phyloP scores from a whole-genome alignment of 345 rosid genomes.

The Salix koriyanagi region DNA sequence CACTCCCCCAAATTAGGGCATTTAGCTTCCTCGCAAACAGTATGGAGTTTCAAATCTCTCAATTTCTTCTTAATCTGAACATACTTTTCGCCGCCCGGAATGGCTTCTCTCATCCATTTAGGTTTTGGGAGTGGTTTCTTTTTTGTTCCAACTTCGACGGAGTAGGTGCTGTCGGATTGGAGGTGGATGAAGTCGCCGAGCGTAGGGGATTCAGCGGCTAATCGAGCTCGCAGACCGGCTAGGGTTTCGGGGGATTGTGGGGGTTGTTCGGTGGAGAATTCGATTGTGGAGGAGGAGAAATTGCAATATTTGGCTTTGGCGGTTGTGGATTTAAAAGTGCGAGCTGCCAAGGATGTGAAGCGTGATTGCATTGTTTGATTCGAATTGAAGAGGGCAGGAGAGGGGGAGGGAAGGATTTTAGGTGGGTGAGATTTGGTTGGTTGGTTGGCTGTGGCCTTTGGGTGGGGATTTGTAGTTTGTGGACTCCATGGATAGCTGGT shows the following conservation, averaged over 20 bases:
- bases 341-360: constrained; percentile 30
- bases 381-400: neutral
- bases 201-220: constrained; percentile 62
- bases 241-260: constrained; percentile 52
- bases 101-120: constrained; percentile 92
- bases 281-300: constrained; percentile 40
- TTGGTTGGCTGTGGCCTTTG: neutral
- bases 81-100: constrained; percentile 92
- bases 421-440: neutral
- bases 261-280: constrained; percentile 12
- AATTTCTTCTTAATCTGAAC: constrained; percentile 96
- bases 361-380: constrained; percentile 24
- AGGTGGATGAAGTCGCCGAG: constrained; percentile 60
- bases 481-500: neutral
- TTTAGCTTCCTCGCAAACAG: constrained; percentile 96
- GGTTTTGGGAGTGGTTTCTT: constrained; percentile 94
- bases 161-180: constrained; percentile 46
- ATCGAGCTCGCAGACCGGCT: constrained; percentile 75
- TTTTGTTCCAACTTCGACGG: constrained; percentile 94
- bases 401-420: neutral
- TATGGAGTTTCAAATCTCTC: constrained; percentile 85
- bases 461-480: neutral
- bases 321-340: constrained; percentile 24
- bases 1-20: constrained; percentile 96
- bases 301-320: constrained; percentile 7